Evolutionary conservation across 2,329 filamentous ascomycete genomes (phyloP).

Genomic region (Ploettnerulaceae sp.): DNA sequence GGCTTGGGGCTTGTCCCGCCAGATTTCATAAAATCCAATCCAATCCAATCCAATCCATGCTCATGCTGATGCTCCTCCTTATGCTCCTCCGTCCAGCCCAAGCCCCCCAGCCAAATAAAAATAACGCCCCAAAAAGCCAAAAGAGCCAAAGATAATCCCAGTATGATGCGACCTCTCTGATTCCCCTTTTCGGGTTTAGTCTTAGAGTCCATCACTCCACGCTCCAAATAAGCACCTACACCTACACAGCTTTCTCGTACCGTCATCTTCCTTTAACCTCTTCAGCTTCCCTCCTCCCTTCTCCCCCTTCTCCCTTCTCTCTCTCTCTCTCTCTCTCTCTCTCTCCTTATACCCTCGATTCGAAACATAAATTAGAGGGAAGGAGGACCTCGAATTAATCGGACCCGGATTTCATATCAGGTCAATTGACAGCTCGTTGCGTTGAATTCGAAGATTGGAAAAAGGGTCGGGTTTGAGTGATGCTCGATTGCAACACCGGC

Average conservation of each 20-base stretch:
- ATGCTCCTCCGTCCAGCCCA: not conserved
- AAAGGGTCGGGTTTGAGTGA: conserved; percentile 7
- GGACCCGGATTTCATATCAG: conserved; percentile 6
- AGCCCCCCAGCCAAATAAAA: not conserved
- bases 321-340: too few relatives aligned
- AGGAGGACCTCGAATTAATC: conserved; percentile 21
- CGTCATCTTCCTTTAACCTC: conserved; percentile 13
- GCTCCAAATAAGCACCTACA: not conserved
- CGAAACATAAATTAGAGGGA: conserved; percentile 17
- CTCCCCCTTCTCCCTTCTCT: too few relatives aligned
- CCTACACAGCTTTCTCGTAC: conserved; percentile 7
- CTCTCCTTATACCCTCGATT: conserved; percentile 19
- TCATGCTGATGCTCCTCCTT: not conserved
- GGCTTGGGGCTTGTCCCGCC: not conserved
- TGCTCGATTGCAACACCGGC: conserved; percentile 21
- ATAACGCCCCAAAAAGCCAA: too few relatives aligned
- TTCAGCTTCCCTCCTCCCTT: conserved; percentile 13
- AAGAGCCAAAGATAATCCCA: too few relatives aligned
- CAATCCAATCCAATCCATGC: conserved; percentile 3
- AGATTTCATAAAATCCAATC: not conserved
- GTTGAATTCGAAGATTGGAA: conserved; percentile 13
- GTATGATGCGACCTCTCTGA: too few relatives aligned
- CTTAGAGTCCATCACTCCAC: not conserved
- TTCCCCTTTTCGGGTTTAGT: too few relatives aligned
- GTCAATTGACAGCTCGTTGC: conserved; percentile 26